These are phyloP conservation scores for Malbranchea cinnamomea DNA, from an alignment of 2,329 filamentous ascomycete species.

Conservation along the genomic window DNA sequence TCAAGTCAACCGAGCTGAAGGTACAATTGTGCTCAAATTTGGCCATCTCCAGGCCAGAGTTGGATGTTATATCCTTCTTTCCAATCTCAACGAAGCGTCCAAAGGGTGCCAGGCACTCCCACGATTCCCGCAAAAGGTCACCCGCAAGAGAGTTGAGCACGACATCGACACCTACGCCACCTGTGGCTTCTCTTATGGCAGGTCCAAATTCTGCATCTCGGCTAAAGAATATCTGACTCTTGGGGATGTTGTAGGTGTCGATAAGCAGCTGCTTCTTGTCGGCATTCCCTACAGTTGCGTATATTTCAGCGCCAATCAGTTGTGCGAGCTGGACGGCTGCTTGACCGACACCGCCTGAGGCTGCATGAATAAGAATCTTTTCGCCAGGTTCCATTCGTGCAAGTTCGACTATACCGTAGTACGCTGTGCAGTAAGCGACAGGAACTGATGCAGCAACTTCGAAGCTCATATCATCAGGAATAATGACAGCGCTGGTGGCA, in stretches of 20 bases:
- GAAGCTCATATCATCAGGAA: conserved; percentile 10
- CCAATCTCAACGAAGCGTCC: conserved; percentile 19
- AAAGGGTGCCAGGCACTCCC: conserved; percentile 8
- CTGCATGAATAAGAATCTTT: conserved; percentile 11
- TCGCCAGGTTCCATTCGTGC: conserved; percentile 8
- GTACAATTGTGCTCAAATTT: conserved; percentile 20
- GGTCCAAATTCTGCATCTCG: conserved; percentile 12
- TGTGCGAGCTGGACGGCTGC: conserved; percentile 11
- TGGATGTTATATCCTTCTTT: conserved; percentile 6
- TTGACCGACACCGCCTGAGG: conserved; percentile 9
- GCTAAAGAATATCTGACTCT: conserved; percentile 14
- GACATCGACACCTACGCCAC: conserved; percentile 11
- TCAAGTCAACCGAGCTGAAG: conserved; percentile 14
- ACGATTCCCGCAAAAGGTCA: conserved; percentile 7
- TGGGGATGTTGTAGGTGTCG: conserved; percentile 11
- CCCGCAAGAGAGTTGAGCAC: conserved; percentile 10
- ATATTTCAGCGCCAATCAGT: conserved; percentile 10
- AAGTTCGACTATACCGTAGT: conserved; percentile 7
- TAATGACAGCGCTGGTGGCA: conserved; percentile 2
- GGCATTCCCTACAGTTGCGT: conserved; percentile 8
- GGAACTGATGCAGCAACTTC: conserved; percentile 10
- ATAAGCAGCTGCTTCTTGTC: conserved; percentile 12
- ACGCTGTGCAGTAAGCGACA: conserved; percentile 10
- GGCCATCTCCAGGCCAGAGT: conserved; percentile 7
- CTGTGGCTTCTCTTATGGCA: conserved; percentile 12